phyloP scores from a whole-genome alignment of 805 yeast species.

The Ogataea methanolica region DNA sequence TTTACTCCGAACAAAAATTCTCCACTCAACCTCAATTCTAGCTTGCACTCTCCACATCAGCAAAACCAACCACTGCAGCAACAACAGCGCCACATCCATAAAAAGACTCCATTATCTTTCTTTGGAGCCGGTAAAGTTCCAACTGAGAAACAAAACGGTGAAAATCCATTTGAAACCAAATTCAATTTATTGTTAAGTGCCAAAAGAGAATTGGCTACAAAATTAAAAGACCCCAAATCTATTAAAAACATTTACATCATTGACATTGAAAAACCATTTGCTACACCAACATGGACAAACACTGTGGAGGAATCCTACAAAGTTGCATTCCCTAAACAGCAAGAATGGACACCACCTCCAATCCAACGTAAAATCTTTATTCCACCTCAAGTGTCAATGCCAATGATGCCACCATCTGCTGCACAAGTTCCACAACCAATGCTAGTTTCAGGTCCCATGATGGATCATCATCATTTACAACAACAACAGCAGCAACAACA shows the following conservation, averaged over 20 bases:
- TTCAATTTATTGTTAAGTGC: slow-evolving; percentile 53
- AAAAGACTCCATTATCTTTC: slow-evolving; percentile 27
- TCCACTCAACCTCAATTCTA: slow-evolving; percentile 10
- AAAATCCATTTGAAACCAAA: slow-evolving; percentile 34
- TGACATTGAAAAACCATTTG: slow-evolving; percentile 57
- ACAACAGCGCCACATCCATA: slow-evolving; percentile 6
- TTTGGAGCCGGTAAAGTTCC: slow-evolving; percentile 33
- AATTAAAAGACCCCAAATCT: slow-evolving; percentile 15
- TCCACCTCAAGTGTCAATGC: slow-evolving; percentile 18
- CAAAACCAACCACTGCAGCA: neutral
- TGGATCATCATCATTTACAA: slow-evolving; percentile 5
- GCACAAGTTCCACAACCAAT: slow-evolving; percentile 17
- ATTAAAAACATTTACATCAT: slow-evolving; percentile 29
- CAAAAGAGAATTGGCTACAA: slow-evolving; percentile 28
- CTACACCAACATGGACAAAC: slow-evolving; percentile 73
- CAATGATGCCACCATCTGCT: slow-evolving; percentile 18
- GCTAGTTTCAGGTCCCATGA: slow-evolving; percentile 14
- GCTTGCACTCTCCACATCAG: neutral
- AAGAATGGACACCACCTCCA: slow-evolving; percentile 25
- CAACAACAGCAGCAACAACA: slow-evolving; percentile 14
- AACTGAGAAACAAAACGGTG: slow-evolving; percentile 4
- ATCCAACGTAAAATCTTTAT: slow-evolving; percentile 14
- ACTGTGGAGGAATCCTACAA: slow-evolving; percentile 48
- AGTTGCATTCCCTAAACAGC: slow-evolving; percentile 41
- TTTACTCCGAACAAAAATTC: slow-evolving; percentile 15